A percentile compares a stretch with the other conserved stretches of the same genome.
phyloP scores from a whole-genome alignment of 2,329 filamentous ascomycete species.

The Talaromyces sp. region DNA sequence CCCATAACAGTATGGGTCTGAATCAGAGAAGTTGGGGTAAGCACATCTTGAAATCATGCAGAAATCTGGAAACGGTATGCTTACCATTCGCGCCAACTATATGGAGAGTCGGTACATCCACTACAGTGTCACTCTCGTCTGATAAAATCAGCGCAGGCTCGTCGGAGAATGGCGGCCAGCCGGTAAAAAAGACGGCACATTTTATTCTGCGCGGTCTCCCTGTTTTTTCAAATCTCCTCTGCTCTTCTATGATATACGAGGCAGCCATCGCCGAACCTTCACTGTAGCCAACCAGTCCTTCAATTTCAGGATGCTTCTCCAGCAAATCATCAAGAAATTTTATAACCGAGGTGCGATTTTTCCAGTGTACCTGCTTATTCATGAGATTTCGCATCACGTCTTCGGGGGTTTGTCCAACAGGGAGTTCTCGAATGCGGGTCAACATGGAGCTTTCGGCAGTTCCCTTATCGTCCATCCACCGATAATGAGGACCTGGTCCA shows the following conservation, averaged over 20 bases:
- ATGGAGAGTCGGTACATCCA: conserved; percentile 40
- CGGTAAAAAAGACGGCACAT: conserved; percentile 46
- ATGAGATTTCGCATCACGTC: conserved; percentile 7
- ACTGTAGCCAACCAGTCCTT: conserved; percentile 57
- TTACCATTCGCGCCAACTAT: conserved; percentile 26
- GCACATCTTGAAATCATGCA: not conserved
- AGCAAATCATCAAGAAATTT: conserved; percentile 40
- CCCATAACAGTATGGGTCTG: conserved; percentile 58
- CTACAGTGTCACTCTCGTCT: conserved; percentile 37
- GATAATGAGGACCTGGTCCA: conserved; percentile 8
- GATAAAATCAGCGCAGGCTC: conserved; percentile 30
- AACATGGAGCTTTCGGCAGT: conserved; percentile 4
- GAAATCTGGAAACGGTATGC: not conserved
- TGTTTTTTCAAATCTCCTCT: conserved; percentile 32
- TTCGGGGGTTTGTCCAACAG: conserved; percentile 15
- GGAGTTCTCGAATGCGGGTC: conserved; percentile 6
- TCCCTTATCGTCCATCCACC: conserved; percentile 10
- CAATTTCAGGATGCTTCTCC: conserved; percentile 35
- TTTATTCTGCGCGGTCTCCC: conserved; percentile 36
- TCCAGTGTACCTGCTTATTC: conserved; percentile 16
- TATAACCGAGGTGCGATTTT: conserved; percentile 20
- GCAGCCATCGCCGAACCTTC: conserved; percentile 56
- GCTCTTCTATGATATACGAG: conserved; percentile 50
- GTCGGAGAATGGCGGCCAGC: conserved; percentile 38
- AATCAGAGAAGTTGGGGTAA: conserved; percentile 10